Evolutionary conservation across 2,329 filamentous ascomycete genomes (phyloP), one percentile per base, ranked within the genome.

Genomic region (Kalmusia sp.): DNA sequence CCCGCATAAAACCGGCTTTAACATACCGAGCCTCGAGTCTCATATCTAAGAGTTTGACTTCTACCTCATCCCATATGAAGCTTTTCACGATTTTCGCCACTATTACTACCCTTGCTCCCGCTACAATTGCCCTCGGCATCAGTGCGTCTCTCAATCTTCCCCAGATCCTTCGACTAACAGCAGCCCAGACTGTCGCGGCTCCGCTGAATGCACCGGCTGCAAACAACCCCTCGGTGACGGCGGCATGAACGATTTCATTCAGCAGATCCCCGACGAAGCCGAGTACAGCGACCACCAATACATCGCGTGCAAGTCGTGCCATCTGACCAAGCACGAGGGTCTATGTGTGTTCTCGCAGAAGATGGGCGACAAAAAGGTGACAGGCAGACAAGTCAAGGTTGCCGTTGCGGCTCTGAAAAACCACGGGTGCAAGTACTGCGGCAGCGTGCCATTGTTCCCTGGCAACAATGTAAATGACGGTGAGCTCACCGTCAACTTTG

Each of bases 221-320:
- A 40, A 49, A 17, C 45, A 49, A 14, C 34, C 45, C 34, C 15
- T 49, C 17, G 45, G 24, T n/a, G 25, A 39, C 9, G 45, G 15
- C 22, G 45, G 31, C n/a, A 43, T 43, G 27, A 15, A 19, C 34
- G 25, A 27, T 25, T 31, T 24, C 34, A 19, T 49, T 22, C 19
- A 37, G n/a, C 8, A 30, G 7, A 28, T 49, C 11, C 6, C 22
- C 22, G 34, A 49, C 34, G 17, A n/a, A 3, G n/a, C 22, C n/a
- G 17, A 21, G 15, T 49, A 28, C 45, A 22, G 5, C 2, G 24
- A 40, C 34, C n/a, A 17, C 34, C 22, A 37, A 22, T 24, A 49
- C 22, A n/a, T 49, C 34, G 45, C 45, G 6, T 49, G 45, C 34
- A 30, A 19, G 27, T 49, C 45, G 9, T 49, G 45, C 34, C 34